phyloP scores from a whole-genome alignment of 2,329 filamentous ascomycete genomes.

The Pezicula neosporulosa region DNA sequence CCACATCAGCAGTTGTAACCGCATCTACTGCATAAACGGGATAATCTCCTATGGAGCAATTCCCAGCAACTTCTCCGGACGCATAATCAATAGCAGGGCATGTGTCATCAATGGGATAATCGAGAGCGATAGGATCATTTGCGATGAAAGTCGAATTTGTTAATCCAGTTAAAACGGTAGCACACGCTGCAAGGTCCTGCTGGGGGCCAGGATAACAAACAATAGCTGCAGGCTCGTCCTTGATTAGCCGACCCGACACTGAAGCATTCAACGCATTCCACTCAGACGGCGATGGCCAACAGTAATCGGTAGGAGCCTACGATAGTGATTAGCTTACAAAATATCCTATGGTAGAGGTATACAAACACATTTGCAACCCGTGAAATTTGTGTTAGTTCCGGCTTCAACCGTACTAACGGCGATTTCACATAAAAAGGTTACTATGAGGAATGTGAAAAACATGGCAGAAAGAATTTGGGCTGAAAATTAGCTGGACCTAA shows the following conservation, averaged over 20 bases:
- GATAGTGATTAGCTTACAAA: too few species aligned
- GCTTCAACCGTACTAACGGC: too few species aligned
- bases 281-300: conserved; percentile 28
- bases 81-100: conserved; percentile 27
- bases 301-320: conserved; percentile 9
- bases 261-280: conserved; percentile 31
- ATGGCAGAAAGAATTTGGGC: too few species aligned
- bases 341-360: too few species aligned
- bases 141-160: conserved; percentile 32
- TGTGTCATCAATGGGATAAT: conserved; percentile 42
- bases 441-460: too few species aligned
- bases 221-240: conserved; percentile 27
- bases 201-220: conserved; percentile 31
- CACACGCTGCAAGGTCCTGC: conserved; percentile 30
- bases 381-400: too few species aligned
- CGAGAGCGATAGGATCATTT: conserved; percentile 32
- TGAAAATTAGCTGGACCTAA: too few species aligned
- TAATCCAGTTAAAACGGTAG: conserved; percentile 23
- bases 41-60: conserved; percentile 35
- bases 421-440: too few species aligned
- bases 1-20: conserved; percentile 31
- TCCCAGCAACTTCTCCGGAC: conserved; percentile 9
- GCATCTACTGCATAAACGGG: conserved; percentile 36
- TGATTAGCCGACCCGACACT: conserved; percentile 29
- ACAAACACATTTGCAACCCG: too few species aligned